These are phyloP conservation scores for Termitomyces sp. DNA, from an alignment of 768 basidiomycete genomes.

Conservation along the genomic window DNA sequence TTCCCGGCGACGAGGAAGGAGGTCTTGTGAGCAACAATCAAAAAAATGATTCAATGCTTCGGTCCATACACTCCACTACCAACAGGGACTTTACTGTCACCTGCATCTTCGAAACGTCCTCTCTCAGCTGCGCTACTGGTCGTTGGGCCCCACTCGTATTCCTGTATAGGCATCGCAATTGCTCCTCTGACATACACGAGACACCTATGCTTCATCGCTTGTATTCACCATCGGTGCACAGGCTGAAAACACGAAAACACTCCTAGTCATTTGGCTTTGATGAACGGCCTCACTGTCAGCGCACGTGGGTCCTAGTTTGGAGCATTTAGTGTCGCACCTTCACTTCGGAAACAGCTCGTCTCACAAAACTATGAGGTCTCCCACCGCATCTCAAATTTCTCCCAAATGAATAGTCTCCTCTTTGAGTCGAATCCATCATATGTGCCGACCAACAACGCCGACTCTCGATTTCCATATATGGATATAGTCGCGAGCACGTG, in stretches of 20 bases:
- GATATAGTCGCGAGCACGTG: neutral
- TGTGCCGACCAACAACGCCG: neutral
- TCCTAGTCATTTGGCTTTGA: neutral
- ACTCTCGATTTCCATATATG: neutral
- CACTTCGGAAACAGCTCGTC: neutral
- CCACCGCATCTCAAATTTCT: neutral
- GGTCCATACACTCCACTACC: neutral
- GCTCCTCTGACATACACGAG: neutral
- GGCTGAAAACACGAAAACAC: too few species aligned
- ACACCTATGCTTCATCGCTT: neutral
- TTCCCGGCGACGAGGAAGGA: neutral
- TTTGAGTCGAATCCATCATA: neutral
- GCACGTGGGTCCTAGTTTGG: neutral
- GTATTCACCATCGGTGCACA: neutral
- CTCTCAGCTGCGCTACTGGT: neutral
- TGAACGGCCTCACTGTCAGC: neutral
- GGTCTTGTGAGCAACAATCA: neutral
- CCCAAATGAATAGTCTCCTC: neutral
- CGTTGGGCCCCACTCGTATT: neutral
- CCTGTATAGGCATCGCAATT: neutral
- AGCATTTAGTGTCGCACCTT: neutral
- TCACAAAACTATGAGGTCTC: neutral
- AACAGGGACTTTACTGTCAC: neutral
- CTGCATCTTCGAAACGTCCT: neutral
- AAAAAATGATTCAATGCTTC: neutral